Percentiles rank a stretch among this genome's conserved stretches.
These are phyloP conservation scores for Cryptococcus depauperatus DNA, from an alignment of 1,284 basidiomycete species.

Conservation along the genomic window DNA sequence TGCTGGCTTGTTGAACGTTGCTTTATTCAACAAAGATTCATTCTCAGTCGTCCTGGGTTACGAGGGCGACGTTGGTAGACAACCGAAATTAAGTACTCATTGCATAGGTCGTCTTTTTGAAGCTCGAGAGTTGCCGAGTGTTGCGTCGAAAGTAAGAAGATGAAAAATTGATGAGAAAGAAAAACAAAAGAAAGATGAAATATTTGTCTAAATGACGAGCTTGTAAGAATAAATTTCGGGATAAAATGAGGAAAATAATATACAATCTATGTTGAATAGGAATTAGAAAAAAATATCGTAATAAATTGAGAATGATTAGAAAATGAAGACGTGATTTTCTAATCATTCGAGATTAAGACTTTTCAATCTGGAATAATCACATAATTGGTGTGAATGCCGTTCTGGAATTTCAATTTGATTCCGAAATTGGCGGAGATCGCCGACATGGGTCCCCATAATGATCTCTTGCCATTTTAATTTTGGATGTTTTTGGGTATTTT, in stretches of 20 bases:
- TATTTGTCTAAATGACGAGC: neutral
- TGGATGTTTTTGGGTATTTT: too few relatives aligned
- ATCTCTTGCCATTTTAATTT: too few relatives aligned
- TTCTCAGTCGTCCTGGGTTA: too few relatives aligned
- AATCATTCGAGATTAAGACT: neutral
- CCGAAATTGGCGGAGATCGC: neutral
- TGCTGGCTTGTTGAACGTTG: too few relatives aligned
- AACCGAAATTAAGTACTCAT: too few relatives aligned
- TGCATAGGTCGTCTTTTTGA: too few relatives aligned
- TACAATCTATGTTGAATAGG: neutral
- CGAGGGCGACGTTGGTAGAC: too few relatives aligned
- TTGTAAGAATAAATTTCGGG: neutral
- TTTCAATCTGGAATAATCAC: neutral
- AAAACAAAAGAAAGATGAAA: constrained; percentile 1
- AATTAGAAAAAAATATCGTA: neutral
- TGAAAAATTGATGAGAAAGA: constrained; percentile 1
- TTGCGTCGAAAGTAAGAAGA: too few relatives aligned
- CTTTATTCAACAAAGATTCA: too few relatives aligned
- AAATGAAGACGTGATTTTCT: neutral
- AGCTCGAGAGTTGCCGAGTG: too few relatives aligned
- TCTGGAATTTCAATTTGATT: neutral
- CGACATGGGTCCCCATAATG: too few relatives aligned
- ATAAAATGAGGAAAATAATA: constrained; percentile 1
- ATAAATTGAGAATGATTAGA: neutral
- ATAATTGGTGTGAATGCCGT: neutral